These are phyloP conservation scores for Echeveria elegans DNA, from an alignment of 164 flowering plant genomes.

Conservation along the genomic window DNA sequence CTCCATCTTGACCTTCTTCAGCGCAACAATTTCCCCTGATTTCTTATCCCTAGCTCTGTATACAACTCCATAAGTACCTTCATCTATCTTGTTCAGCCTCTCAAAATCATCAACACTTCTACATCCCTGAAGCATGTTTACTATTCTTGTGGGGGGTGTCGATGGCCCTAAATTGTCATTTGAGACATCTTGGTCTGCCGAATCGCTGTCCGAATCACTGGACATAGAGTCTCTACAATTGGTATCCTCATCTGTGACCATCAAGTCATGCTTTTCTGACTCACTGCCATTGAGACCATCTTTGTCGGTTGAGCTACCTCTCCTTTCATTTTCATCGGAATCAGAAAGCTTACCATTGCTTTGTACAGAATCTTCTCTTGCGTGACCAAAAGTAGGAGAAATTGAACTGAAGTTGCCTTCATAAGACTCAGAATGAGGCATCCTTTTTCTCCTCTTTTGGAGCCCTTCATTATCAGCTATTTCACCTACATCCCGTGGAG, in stretches of 20 bases:
- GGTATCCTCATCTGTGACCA: constrained; percentile 46
- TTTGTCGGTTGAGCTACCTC: constrained; percentile 30
- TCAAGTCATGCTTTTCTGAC: constrained; percentile 29
- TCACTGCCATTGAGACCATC: constrained; percentile 31
- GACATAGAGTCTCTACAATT: constrained; percentile 15
- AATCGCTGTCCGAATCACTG: constrained; percentile 30
- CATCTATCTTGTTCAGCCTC: constrained; percentile 85
- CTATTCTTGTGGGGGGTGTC: constrained; percentile 49
- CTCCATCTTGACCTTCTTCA: constrained; percentile 98
- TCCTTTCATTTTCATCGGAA: constrained; percentile 34
- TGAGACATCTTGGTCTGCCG: constrained; percentile 31
- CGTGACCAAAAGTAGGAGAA: constrained; percentile 37
- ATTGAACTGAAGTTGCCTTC: constrained; percentile 21
- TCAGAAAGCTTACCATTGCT: constrained; percentile 35
- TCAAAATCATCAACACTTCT: constrained; percentile 97
- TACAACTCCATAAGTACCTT: constrained; percentile 98
- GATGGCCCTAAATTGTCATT: constrained; percentile 34
- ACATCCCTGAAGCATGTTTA: constrained; percentile 91
- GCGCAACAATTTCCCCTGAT: constrained; percentile 83
- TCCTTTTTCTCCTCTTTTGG: constrained; percentile 34
- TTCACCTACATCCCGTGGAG: constrained; percentile 66
- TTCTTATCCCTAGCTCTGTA: constrained; percentile 89
- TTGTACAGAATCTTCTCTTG: constrained; percentile 39
- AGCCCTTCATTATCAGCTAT: constrained; percentile 35
- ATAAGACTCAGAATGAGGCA: constrained; percentile 17